phyloP scores from a whole-genome alignment of 2,329 filamentous ascomycete genomes.

The Fusarium sp. region DNA sequence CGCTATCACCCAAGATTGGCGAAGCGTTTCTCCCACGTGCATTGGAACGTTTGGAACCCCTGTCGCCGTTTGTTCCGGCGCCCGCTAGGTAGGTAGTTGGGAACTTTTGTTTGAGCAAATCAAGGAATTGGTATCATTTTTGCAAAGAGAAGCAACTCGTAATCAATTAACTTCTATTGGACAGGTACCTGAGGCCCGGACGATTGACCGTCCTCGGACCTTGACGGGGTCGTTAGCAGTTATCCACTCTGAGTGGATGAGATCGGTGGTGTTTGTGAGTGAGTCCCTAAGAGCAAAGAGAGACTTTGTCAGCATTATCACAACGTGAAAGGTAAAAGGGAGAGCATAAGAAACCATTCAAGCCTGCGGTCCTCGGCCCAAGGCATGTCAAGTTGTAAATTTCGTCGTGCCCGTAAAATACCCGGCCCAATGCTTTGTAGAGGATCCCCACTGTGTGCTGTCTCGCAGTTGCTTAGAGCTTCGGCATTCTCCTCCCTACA shows the following conservation, averaged over 20 bases:
- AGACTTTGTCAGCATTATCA: too few relatives aligned
- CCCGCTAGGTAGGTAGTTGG: background rate
- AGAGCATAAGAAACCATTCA: too few relatives aligned
- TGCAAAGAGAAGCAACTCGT: background rate
- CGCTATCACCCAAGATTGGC: background rate
- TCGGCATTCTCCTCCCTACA: too few relatives aligned
- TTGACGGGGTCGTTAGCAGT: background rate
- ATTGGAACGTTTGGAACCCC: background rate
- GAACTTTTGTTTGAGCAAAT: background rate
- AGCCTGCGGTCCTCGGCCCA: too few relatives aligned
- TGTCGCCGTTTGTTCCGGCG: background rate
- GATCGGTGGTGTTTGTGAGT: background rate
- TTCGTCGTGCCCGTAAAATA: too few relatives aligned
- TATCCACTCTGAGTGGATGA: background rate
- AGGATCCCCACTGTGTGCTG: too few relatives aligned
- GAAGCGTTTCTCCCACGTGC: background rate
- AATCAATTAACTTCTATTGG: background rate
- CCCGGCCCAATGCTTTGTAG: too few relatives aligned
- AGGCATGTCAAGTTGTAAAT: too few relatives aligned
- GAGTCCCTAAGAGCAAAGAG: too few relatives aligned
- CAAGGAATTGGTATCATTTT: background rate
- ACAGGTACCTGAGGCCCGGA: background rate
- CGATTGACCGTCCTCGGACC: background rate
- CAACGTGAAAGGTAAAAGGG: too few relatives aligned
- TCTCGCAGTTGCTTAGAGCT: too few relatives aligned